Percentiles rank a stretch among this genome's conserved stretches.
Conservation (phyloP, 352 stramenopile species). For the Thraustochytrium striatum region DNA sequence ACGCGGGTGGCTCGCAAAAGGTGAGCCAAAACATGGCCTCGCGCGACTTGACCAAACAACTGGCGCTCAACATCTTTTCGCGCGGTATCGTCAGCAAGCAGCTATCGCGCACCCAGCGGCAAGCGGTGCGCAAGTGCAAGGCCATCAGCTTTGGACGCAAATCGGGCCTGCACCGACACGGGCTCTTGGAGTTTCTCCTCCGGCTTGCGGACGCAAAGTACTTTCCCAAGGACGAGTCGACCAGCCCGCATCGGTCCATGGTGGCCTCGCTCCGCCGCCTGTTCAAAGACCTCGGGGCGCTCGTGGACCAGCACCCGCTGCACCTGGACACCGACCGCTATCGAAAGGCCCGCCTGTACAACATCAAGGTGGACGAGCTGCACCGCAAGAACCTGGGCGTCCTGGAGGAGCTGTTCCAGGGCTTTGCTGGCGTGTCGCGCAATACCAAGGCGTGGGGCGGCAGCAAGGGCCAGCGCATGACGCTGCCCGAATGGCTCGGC, state of each 20-base stretch:
- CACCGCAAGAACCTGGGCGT: not conserved
- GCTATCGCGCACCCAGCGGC: not conserved
- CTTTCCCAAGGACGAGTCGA: not conserved
- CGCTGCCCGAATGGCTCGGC: slow-evolving; percentile 14
- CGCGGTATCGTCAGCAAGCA: slow-evolving; percentile 14
- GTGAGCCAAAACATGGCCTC: not conserved
- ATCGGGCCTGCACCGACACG: not conserved
- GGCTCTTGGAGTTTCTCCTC: slow-evolving; percentile 36
- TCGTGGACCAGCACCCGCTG: slow-evolving; percentile 2
- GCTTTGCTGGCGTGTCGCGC: not conserved
- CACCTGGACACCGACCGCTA: slow-evolving; percentile 7
- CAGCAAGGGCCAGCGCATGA: not conserved
- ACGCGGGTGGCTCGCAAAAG: too few relatives aligned
- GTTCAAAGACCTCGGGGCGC: not conserved
- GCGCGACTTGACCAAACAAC: not conserved
- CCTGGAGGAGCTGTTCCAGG: slow-evolving; percentile 15
- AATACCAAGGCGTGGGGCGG: slow-evolving; percentile 4
- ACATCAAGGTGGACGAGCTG: slow-evolving; percentile 14
- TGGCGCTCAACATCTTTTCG: slow-evolving; percentile 3
- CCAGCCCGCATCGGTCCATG: not conserved
- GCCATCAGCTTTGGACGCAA: slow-evolving; percentile 22
- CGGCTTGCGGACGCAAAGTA: slow-evolving; percentile 22
- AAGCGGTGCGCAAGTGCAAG: not conserved
- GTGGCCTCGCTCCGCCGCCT: not conserved
- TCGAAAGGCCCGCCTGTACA: slow-evolving; percentile 15